Conservation (phyloP, 208 protist species). For the Hexamita inflata region DNA sequence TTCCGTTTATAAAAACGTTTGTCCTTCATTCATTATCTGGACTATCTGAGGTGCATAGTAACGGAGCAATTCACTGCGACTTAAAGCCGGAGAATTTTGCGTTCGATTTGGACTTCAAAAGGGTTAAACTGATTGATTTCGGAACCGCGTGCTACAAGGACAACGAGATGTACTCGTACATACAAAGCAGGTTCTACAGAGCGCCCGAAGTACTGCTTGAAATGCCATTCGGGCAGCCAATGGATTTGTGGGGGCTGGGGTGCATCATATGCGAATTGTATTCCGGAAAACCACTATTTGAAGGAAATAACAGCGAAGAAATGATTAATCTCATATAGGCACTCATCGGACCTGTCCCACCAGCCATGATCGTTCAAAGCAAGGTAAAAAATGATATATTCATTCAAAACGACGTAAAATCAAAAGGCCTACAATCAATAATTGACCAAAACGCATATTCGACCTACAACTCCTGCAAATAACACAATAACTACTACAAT, state of each 20-base stretch:
- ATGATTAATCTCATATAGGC: slow-evolving; percentile 72
- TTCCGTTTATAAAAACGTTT: too few relatives aligned
- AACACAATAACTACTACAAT: too few relatives aligned
- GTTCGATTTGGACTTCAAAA: slow-evolving; percentile 58
- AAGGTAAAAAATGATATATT: slow-evolving; percentile 58
- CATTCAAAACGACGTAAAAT: too few relatives aligned
- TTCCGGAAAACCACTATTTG: neutral
- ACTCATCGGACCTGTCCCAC: slow-evolving; percentile 53
- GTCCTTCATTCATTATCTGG: too few relatives aligned
- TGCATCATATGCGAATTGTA: neutral
- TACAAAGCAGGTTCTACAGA: slow-evolving; percentile 55
- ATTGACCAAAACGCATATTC: too few relatives aligned
- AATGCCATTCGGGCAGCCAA: slow-evolving; percentile 36
- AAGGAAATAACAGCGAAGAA: slow-evolving; percentile 62
- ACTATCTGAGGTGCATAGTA: too few relatives aligned
- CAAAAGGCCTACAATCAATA: too few relatives aligned
- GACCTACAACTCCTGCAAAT: too few relatives aligned
- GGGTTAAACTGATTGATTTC: slow-evolving; percentile 64
- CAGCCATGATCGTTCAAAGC: slow-evolving; percentile 49
- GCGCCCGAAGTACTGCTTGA: slow-evolving; percentile 54
- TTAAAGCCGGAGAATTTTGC: slow-evolving; percentile 62
- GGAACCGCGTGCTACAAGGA: neutral
- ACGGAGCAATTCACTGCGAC: slow-evolving; percentile 54
- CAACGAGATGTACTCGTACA: slow-evolving; percentile 54
- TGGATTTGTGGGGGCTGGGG: slow-evolving; percentile 58